Base-by-base conservation (phyloP, 768 basidiomycete genomes). In the Paxillus involutus region DNA sequence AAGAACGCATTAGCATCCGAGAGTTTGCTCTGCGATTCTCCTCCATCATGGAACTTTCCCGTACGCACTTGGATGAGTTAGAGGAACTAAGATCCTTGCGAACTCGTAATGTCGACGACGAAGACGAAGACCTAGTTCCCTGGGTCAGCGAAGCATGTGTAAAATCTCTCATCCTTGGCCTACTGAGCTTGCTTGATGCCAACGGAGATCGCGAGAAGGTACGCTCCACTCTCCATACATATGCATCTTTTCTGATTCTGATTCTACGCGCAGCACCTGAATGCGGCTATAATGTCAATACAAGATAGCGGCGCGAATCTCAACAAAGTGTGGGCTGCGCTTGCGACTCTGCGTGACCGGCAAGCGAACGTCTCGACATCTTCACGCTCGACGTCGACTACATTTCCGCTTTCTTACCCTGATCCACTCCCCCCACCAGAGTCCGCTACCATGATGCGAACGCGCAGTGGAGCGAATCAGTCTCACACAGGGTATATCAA, bases 11-110 rank as follows among this genome's bases (percentile, higher is more conserved):
- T 44, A 74, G 82, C 59, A 85, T 91, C 41, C 83, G 90, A 52
- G 90, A 92, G 68, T 93, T 91, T 64, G 64, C 81, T 11, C 63
- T 88, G 44, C 79, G 90, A 33, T 91, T 91, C 58, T 73, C 75
- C 1, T 72, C 75, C 29, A 51, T 81, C 14, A 67, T 85, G 59
- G 80, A 82, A 72, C 61, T 70, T 21, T 79, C 40, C 65, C 81
- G 45, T 75, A 77, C 68, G 3, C 79, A 84, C 51, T 65, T 86
- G 5, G 82, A 86, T 44, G 86, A 90, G 54, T 70, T 92, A 8
- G 88, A 89, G 29, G 75, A 77, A 48, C 73, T 86, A 45, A 74
- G 68, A 39, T 75, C 58, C 21, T 60, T 56, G 13, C 66, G 68
- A 32, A 51, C 37, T 39, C 70, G 77, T 41, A 71, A 63, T 39